phyloP scores from a whole-genome alignment of 129 eudicot species.

The Logfia minima region DNA sequence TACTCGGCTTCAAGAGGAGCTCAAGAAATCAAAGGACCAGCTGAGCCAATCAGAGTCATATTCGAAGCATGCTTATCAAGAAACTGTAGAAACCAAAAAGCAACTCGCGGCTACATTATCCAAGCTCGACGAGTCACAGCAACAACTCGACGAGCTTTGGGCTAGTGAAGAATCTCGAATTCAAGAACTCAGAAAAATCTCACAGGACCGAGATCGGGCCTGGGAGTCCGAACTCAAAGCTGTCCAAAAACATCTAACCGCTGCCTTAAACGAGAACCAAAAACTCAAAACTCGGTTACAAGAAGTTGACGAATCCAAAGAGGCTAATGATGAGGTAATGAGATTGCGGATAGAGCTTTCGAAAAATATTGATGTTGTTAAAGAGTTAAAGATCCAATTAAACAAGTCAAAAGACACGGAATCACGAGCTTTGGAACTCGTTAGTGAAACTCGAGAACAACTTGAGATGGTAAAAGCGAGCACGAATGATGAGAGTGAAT shows the following conservation, averaged over 20 bases:
- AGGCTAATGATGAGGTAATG: slow-evolving; percentile 50
- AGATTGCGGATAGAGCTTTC: slow-evolving; percentile 52
- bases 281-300: slow-evolving; percentile 66
- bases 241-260: slow-evolving; percentile 70
- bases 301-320: slow-evolving; percentile 52
- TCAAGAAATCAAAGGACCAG: slow-evolving; percentile 64
- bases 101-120: slow-evolving; percentile 55
- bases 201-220: slow-evolving; percentile 87
- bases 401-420: slow-evolving; percentile 64
- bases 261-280: slow-evolving; percentile 66
- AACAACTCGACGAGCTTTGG: slow-evolving; percentile 68
- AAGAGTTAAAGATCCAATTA: slow-evolving; percentile 52
- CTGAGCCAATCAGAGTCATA: slow-evolving; percentile 53
- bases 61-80: slow-evolving; percentile 54
- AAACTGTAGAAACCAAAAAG: slow-evolving; percentile 77
- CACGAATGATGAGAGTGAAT: slow-evolving; percentile 43
- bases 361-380: slow-evolving; percentile 44
- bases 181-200: slow-evolving; percentile 71
- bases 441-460: slow-evolving; percentile 40
- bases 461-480: slow-evolving; percentile 44
- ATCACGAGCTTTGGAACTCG: slow-evolving; percentile 46
- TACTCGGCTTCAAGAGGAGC: slow-evolving; percentile 68
- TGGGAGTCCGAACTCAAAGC: slow-evolving; percentile 94
- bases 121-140: slow-evolving; percentile 61
- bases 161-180: slow-evolving; percentile 68